Base-by-base conservation (phyloP, 805 yeast genomes). In the Starmera dryadoides region DNA sequence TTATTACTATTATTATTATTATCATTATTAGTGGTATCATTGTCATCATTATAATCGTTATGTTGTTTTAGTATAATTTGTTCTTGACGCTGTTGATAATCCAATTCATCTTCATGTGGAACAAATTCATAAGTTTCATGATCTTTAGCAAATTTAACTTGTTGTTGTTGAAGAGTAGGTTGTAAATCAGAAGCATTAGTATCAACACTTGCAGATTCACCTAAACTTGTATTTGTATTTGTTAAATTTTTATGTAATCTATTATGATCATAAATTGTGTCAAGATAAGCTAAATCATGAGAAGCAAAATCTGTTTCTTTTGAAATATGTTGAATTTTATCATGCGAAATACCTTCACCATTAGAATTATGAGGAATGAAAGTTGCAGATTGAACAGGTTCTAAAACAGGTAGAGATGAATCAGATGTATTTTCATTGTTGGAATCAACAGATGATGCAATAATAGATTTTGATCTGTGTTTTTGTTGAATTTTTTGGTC, bases 361-460 rank as follows among this genome's bases (percentile, higher is more conserved):
- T 58, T 58, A 15, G 79, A 74, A 3, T 75, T 71, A 53, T 81
- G 86, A 3, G 88, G 88, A 41, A 78, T 71, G 52, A 80, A 81
- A 1, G 86, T 79, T 1, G 86, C 87, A 2, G 83, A 76, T 0
- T 84, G 77, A 0, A 79, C 74, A 0, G 86, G 85, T 42, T 80
- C 81, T 34, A 76, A 48, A 0, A 59, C 25, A 15, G 44, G 17
- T 11, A 18, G 6, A 25, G 32, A 30, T 16, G 19, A 15, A 10
- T 16, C 39, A 37, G 29, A 23, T 21, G 2, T 19, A 20, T 3
- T 16, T 25, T 11, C 14, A 11, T 36, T n/a, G n/a, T n/a, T n/a
- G n/a, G n/a, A n/a, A n/a, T n/a, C n/a, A n/a, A n/a, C n/a, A n/a
- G n/a, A n/a, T n/a, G n/a, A n/a, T n/a, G n/a, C n/a, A n/a, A n/a